phyloP scores from a whole-genome alignment of 73 alveolate genomes.

The Halteria grandinella region DNA sequence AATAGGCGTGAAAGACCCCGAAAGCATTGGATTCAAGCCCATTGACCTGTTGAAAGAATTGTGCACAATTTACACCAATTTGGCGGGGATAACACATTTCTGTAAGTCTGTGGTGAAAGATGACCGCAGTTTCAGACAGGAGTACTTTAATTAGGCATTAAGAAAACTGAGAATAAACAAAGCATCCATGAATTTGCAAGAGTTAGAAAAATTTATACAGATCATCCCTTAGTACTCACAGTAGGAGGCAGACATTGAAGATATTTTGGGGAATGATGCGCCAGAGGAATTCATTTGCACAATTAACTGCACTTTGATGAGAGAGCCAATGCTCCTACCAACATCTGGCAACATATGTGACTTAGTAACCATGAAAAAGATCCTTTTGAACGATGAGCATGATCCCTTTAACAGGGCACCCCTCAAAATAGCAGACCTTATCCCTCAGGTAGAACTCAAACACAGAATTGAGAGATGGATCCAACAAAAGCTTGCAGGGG shows the following conservation, averaged over 20 bases:
- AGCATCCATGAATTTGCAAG: constrained; percentile 9
- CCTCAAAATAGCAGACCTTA: constrained; percentile 36
- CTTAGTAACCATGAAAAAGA: constrained; percentile 68
- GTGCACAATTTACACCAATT: constrained; percentile 51
- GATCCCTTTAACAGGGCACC: constrained; percentile 78
- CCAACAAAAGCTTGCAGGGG: constrained; percentile 42
- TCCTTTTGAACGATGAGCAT: constrained; percentile 66
- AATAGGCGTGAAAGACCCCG: constrained; percentile 61
- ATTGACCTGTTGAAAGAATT: constrained; percentile 47
- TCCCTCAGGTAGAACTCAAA: constrained; percentile 41
- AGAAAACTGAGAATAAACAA: constrained; percentile 59
- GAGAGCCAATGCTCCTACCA: constrained; percentile 79
- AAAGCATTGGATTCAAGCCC: constrained; percentile 57
- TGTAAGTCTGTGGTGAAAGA: constrained; percentile 64
- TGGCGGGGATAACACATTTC: constrained; percentile 59
- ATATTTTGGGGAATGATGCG: constrained; percentile 52
- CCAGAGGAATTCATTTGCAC: constrained; percentile 83
- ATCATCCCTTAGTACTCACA: constrained; percentile 39
- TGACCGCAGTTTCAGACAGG: constrained; percentile 64
- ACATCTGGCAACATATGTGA: constrained; percentile 73
- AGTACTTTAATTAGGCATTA: constrained; percentile 59
- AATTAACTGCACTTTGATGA: constrained; percentile 67
- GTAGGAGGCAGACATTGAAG: constrained; percentile 54
- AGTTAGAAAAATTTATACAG: constrained; percentile 59
- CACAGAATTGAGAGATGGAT: constrained; percentile 38